Base-by-base conservation (phyloP, 1,284 basidiomycete species). In the Porogramme epimiltina region DNA sequence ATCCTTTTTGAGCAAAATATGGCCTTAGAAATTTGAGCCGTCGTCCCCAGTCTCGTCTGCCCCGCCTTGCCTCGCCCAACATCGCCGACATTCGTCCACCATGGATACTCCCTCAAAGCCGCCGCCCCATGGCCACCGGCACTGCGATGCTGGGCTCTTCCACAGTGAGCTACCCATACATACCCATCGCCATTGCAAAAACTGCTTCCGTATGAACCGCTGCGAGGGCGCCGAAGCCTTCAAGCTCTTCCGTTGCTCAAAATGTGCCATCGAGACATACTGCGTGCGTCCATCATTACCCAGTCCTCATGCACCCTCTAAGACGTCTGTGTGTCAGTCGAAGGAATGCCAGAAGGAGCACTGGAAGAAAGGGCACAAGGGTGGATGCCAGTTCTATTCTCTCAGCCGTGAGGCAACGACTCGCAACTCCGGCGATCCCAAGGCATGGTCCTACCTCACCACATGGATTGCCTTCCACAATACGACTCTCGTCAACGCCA, bases 1-100 rank as follows among this genome's bases (percentile, higher is more conserved):
- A 31, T 3, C 8, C 24, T 50, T 66, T n/a, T n/a, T n/a, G n/a
- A n/a, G n/a, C n/a, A 70, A 46, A 74, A 72, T 13, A 70, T 55
- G 16, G 71, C 61, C 52, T 72, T 61, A 2, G 61, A 61, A 31
- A 31, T 31, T 8, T 13, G 13, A 31, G 28, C 6, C 28, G 8
- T 31, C 28, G 28, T 31, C 28, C 28, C 28, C 28, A 31, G 28
- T 31, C 28, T 31, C 28, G 28, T 31, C 28, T 6, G 8, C 8
- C 6, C 28, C 8, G 28, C 28, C 28, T 31, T 13, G 6, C 28
- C 13, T 31, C 28, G 6, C 13, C 28, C 28, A 31, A 13, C 28
- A 31, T 13, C 28, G 8, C 28, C 13, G 6, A 8, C 28, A 31
- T 31, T 31, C 28, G 28, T 31, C 28, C 28, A 13, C 28, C 8